phyloP scores from a whole-genome alignment of 1,139 yeast species.

The Spencermartinsiella ligniputridi region DNA sequence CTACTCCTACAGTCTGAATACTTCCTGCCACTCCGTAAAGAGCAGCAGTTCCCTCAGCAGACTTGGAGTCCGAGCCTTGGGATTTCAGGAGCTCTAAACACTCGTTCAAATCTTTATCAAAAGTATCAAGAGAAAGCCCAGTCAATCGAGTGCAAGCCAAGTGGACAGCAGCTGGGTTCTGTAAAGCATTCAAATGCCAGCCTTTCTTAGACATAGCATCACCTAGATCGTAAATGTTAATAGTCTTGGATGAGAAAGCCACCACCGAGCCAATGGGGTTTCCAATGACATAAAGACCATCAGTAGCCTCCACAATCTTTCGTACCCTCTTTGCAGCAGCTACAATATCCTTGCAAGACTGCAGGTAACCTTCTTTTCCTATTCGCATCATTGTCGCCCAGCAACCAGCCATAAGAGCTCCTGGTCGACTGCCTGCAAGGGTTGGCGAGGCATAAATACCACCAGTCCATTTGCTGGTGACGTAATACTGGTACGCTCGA shows the following conservation, averaged over 20 bases:
- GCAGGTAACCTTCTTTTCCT: conserved; percentile 74
- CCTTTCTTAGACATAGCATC: conserved; percentile 66
- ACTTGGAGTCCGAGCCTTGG: conserved; percentile 29
- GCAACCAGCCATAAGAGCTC: conserved; percentile 94
- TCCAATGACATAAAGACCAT: conserved; percentile 66
- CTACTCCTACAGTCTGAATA: conserved; percentile 78
- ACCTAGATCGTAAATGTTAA: conserved; percentile 72
- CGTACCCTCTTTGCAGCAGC: conserved; percentile 58
- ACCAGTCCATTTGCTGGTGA: conserved; percentile 84
- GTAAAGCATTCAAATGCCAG: conserved; percentile 88
- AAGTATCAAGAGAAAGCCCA: conserved; percentile 55
- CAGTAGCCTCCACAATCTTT: conserved; percentile 42
- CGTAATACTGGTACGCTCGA: conserved; percentile 79
- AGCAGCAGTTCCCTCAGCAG: conserved; percentile 61
- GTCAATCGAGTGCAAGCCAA: conserved; percentile 80
- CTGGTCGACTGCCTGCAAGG: conserved; percentile 94
- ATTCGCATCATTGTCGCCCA: conserved; percentile 87
- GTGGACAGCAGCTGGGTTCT: conserved; percentile 86
- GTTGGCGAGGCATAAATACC: conserved; percentile 97
- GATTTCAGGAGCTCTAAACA: conserved; percentile 43
- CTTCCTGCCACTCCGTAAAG: conserved; percentile 95
- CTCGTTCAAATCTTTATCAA: conserved; percentile 51
- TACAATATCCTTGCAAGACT: conserved; percentile 65
- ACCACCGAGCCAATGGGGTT: conserved; percentile 82
- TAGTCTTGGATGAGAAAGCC: conserved; percentile 55